Conservation (phyloP, 306 rosid genomes). For the Gynostemma pentaphyllum region DNA sequence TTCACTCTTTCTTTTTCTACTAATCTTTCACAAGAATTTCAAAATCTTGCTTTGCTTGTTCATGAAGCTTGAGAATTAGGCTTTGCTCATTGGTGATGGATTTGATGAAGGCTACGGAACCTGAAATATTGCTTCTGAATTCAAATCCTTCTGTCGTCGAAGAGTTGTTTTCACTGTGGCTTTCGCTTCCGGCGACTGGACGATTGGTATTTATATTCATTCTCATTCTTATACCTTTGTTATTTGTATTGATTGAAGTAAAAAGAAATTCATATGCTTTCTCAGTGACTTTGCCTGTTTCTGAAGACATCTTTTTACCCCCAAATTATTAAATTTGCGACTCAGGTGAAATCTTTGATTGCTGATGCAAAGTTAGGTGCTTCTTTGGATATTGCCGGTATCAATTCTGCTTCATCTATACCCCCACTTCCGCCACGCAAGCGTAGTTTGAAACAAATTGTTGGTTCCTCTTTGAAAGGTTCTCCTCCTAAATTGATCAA, state of each 20-base stretch:
- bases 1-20: too few relatives aligned
- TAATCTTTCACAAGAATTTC: too few relatives aligned
- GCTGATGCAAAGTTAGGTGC: slow-evolving; percentile 79
- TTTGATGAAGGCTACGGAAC: slow-evolving; percentile 66
- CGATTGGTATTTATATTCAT: slow-evolving; percentile 47
- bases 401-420: slow-evolving; percentile 57
- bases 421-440: slow-evolving; percentile 97
- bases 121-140: slow-evolving; percentile 77
- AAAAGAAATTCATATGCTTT: too few relatives aligned
- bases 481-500: slow-evolving; percentile 88
- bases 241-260: neutral
- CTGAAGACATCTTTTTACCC: neutral
- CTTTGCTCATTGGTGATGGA: slow-evolving; percentile 20
- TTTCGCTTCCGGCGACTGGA: slow-evolving; percentile 63
- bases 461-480: slow-evolving; percentile 73
- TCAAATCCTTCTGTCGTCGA: slow-evolving; percentile 52
- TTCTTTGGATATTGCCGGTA: slow-evolving; percentile 84
- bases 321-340: neutral
- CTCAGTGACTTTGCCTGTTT: neutral
- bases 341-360: slow-evolving; percentile 62
- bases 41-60: too few relatives aligned
- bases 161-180: slow-evolving; percentile 82
- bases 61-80: slow-evolving; percentile 1
- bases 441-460: slow-evolving; percentile 70
- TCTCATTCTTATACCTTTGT: neutral